phyloP scores from a whole-genome alignment of 805 yeast genomes.

The Ogataea methanolica region DNA sequence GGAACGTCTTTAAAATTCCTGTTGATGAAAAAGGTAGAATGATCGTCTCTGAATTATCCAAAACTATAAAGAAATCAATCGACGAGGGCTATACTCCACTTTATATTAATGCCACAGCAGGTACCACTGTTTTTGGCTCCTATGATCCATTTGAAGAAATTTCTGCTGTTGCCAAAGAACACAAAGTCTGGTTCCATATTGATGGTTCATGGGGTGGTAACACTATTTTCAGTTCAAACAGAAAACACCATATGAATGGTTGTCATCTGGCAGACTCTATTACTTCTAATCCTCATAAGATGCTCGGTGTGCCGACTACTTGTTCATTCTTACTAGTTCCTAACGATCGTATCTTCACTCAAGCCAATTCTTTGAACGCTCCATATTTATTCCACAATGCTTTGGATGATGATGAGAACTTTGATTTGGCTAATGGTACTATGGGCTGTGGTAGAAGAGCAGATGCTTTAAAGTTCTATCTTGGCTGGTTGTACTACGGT shows the following conservation, averaged over 20 bases:
- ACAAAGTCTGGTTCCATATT: slow-evolving; percentile 72
- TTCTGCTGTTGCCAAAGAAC: slow-evolving; percentile 44
- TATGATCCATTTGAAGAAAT: slow-evolving; percentile 65
- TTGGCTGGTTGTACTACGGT: slow-evolving; percentile 83
- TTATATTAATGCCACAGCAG: slow-evolving; percentile 80
- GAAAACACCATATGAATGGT: slow-evolving; percentile 49
- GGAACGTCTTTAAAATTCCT: slow-evolving; percentile 57
- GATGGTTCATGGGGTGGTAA: slow-evolving; percentile 95
- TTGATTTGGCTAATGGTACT: slow-evolving; percentile 82
- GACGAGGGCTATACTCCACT: slow-evolving; percentile 64
- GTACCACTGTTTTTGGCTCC: slow-evolving; percentile 84
- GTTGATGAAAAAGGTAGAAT: slow-evolving; percentile 54
- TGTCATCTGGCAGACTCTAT: slow-evolving; percentile 65
- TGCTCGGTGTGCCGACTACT: slow-evolving; percentile 82
- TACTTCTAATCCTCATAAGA: slow-evolving; percentile 81
- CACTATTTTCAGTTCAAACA: slow-evolving; percentile 55
- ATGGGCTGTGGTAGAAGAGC: slow-evolving; percentile 91
- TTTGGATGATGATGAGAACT: slow-evolving; percentile 48
- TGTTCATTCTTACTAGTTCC: slow-evolving; percentile 73
- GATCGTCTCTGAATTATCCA: slow-evolving; percentile 44
- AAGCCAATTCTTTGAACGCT: slow-evolving; percentile 71
- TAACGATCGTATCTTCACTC: slow-evolving; percentile 57
- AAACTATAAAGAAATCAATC: slow-evolving; percentile 37
- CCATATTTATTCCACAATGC: slow-evolving; percentile 73
- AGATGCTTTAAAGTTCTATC: slow-evolving; percentile 71